Percentiles rank a stretch among this genome's conserved stretches.
phyloP scores from a whole-genome alignment of 768 basidiomycete species.

The Agaricus subrufescens region DNA sequence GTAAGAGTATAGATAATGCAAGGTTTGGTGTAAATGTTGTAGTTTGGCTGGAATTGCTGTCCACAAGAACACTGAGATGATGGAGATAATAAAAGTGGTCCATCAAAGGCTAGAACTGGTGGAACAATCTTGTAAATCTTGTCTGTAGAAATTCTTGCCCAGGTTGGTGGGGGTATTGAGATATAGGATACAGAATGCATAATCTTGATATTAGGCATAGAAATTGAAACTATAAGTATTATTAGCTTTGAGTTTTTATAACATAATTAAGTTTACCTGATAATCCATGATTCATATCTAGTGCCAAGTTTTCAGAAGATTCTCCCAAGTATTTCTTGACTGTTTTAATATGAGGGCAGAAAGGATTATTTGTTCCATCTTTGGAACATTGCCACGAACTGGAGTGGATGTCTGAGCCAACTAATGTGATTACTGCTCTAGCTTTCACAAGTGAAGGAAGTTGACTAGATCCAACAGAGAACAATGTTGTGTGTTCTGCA shows the following conservation, averaged over 20 bases:
- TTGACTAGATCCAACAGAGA: no score
- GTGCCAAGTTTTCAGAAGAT: background rate
- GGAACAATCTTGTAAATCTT: background rate
- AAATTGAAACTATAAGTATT: background rate
- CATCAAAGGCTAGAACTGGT: background rate
- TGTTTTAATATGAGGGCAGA: background rate
- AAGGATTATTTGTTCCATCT: background rate
- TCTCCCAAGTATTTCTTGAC: background rate
- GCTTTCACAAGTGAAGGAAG: no score
- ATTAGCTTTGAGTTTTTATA: background rate
- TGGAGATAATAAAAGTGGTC: background rate
- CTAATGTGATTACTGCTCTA: background rate
- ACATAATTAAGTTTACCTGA: background rate
- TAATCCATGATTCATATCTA: background rate
- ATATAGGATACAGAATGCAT: background rate
- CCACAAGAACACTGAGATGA: background rate
- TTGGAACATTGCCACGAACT: background rate
- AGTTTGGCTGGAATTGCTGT: background rate
- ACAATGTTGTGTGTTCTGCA: no score
- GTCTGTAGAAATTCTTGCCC: background rate
- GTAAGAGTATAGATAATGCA: conserved; percentile 13
- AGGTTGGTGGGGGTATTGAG: background rate
- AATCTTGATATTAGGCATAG: background rate
- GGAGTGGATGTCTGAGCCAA: background rate
- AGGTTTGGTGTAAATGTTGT: background rate